Evolutionary conservation across 2,329 filamentous ascomycete genomes (phyloP), one percentile per base, ranked within the genome.

Genomic region (Tothia fuscella): DNA sequence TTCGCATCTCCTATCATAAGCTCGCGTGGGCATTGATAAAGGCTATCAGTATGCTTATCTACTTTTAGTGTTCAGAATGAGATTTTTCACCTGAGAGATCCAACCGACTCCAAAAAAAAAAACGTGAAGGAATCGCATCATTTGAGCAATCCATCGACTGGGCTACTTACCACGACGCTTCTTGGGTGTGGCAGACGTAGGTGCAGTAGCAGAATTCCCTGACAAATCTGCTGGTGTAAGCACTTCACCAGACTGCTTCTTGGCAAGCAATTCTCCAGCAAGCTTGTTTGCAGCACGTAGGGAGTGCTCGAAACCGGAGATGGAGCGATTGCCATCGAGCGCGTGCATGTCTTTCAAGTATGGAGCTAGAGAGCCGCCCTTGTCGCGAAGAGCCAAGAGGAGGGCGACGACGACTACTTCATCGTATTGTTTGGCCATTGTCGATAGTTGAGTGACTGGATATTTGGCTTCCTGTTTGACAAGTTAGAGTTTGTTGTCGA

Each of bases 381-480:
- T 24, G 3, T 16, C 6, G 22, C 34, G 32, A 6, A 41, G 7
- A 6, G 38, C 21, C 38, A 41, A 33, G 20, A 41, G 17, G 14
- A 41, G 38, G 2, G 21, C 38, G 28, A 34, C 10, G 3, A 41
- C 38, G 28, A 33, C 29, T 17, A 14, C 14, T 14, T 22, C 38
- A 24, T 41, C 38, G 21, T 41, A 41, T 22, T 41, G 38, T 17
- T 41, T 41, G 13, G 22, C 37, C 21, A 25, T 16, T 37, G n/a
- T 26, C 9, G 22, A 35, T 46, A 46, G 10, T 39, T 14, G 43
- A 46, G 22, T n/a, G n/a, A n/a, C n/a, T n/a, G n/a, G n/a, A n/a
- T n/a, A n/a, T n/a, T n/a, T n/a, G n/a, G n/a, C n/a, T n/a, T n/a
- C n/a, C n/a, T n/a, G n/a, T n/a, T n/a, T n/a, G n/a, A n/a, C n/a